These are phyloP conservation scores for Acacia acuminata DNA, from an alignment of 306 rosid species.

Conservation along the genomic window DNA sequence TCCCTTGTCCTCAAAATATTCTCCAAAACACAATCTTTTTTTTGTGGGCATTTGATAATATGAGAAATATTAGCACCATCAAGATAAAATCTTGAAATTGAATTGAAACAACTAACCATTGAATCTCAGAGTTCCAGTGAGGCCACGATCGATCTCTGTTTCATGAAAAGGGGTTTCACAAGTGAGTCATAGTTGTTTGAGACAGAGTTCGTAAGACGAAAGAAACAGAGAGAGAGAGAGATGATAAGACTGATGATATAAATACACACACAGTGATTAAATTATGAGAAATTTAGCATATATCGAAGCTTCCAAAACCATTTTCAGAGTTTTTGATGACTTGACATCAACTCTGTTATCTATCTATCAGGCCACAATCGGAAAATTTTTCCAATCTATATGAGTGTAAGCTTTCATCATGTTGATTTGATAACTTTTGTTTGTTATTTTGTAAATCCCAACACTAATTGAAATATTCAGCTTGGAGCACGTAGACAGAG, in stretches of 20 bases:
- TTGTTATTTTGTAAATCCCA: not conserved
- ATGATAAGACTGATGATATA: constrained; percentile 18
- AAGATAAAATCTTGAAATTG: constrained; percentile 21
- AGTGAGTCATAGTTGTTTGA: not conserved
- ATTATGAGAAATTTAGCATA: constrained; percentile 36
- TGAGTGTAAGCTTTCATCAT: not conserved
- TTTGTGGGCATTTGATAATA: constrained; percentile 18
- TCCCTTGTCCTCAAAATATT: not conserved
- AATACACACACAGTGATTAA: not conserved
- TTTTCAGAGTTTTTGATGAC: not conserved
- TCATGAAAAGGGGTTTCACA: not conserved
- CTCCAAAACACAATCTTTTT: constrained; percentile 17
- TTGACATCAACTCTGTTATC: not conserved
- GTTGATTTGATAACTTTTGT: not conserved
- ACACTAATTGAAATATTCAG: not conserved
- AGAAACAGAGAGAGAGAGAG: not conserved
- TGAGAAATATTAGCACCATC: constrained; percentile 25
- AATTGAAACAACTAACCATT: constrained; percentile 4
- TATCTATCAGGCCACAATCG: not conserved
- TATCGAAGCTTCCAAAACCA: constrained; percentile 61
- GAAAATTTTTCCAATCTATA: not conserved
- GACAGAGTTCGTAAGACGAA: not conserved
- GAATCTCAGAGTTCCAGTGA: not conserved
- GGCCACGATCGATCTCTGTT: not conserved
- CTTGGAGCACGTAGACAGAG: not conserved